A percentile compares a stretch with the other conserved stretches of the same genome.
These are phyloP conservation scores for Corylus americana DNA, from an alignment of 306 rosid species.

Conservation along the genomic window DNA sequence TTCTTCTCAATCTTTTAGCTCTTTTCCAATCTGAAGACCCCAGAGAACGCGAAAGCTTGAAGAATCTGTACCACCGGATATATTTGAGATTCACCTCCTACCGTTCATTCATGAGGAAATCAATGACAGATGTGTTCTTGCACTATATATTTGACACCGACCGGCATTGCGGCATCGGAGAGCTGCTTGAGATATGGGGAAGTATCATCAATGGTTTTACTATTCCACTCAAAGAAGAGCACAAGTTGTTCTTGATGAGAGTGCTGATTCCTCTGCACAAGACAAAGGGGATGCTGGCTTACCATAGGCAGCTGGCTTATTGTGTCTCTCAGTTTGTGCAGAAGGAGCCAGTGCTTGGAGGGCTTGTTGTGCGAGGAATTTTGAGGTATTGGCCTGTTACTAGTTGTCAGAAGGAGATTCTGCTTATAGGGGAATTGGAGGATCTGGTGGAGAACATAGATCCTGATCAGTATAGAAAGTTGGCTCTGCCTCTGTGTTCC, in stretches of 20 bases:
- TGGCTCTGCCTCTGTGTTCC: conserved; percentile 72
- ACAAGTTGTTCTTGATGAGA: conserved; percentile 78
- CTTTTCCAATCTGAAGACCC: conserved; percentile 80
- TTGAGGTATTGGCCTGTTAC: conserved; percentile 82
- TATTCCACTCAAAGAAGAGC: conserved; percentile 88
- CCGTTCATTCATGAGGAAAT: conserved; percentile 72
- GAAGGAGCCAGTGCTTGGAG: conserved; percentile 90
- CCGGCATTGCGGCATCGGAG: conserved; percentile 66
- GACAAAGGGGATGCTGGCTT: conserved; percentile 66
- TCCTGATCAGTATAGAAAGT: conserved; percentile 65
- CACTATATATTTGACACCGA: conserved; percentile 65
- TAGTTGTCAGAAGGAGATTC: conserved; percentile 74
- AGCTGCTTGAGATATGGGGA: conserved; percentile 94
- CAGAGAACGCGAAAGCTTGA: conserved; percentile 71
- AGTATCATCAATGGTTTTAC: conserved; percentile 80
- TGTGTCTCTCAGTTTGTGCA: conserved; percentile 84
- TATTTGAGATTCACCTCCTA: conserved; percentile 52
- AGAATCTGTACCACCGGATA: conserved; percentile 65
- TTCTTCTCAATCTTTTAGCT: conserved; percentile 55
- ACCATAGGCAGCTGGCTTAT: conserved; percentile 73
- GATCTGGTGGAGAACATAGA: conserved; percentile 75
- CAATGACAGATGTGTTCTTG: conserved; percentile 66
- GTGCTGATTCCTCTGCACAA: conserved; percentile 81
- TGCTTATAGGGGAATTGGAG: conserved; percentile 77
- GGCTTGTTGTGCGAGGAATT: conserved; percentile 69